A percentile compares a stretch with the other conserved stretches of the same genome.
phyloP scores from a whole-genome alignment of 2,329 filamentous ascomycete species.

The Exserohilum rostratum region DNA sequence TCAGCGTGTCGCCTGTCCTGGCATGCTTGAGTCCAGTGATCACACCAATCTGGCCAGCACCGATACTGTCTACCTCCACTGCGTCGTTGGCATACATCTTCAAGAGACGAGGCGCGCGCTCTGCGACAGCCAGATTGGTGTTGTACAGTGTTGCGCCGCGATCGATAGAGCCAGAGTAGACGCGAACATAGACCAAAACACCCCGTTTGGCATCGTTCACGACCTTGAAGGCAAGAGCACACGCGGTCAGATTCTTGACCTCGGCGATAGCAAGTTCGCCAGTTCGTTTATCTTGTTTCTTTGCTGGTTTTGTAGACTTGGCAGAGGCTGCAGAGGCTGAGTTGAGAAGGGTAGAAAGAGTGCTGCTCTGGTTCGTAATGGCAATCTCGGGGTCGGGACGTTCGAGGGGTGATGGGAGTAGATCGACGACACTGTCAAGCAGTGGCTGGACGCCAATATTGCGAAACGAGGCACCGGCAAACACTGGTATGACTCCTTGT shows the following conservation, averaged over 20 bases:
- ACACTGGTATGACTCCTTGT: conserved; percentile 80
- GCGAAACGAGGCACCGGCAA: conserved; percentile 89
- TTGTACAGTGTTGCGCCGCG: conserved; percentile 83
- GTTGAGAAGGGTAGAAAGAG: conserved; percentile 56
- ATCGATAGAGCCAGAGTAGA: conserved; percentile 83
- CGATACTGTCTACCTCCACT: conserved; percentile 79
- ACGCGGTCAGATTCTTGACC: conserved; percentile 69
- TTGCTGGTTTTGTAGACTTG: conserved; percentile 16
- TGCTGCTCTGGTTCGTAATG: conserved; percentile 63
- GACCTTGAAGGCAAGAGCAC: conserved; percentile 86
- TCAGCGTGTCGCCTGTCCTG: conserved; percentile 90
- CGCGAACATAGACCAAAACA: conserved; percentile 87
- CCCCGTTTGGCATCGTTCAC: conserved; percentile 86
- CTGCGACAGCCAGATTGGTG: conserved; percentile 78
- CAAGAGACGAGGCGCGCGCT: conserved; percentile 79
- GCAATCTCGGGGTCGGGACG: conserved; percentile 79
- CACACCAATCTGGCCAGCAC: conserved; percentile 90
- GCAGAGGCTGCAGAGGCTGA: conserved; percentile 40
- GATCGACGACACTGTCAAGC: conserved; percentile 84
- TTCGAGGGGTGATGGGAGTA: conserved; percentile 82
- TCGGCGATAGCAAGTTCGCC: conserved; percentile 32
- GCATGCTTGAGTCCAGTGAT: conserved; percentile 87
- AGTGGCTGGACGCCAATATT: conserved; percentile 94
- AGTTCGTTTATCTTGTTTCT: conserved; percentile 16
- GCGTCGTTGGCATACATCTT: conserved; percentile 91